These are phyloP conservation scores for Neurospora sp. DNA, from an alignment of 495 filamentous ascomycete species.

Conservation along the genomic window DNA sequence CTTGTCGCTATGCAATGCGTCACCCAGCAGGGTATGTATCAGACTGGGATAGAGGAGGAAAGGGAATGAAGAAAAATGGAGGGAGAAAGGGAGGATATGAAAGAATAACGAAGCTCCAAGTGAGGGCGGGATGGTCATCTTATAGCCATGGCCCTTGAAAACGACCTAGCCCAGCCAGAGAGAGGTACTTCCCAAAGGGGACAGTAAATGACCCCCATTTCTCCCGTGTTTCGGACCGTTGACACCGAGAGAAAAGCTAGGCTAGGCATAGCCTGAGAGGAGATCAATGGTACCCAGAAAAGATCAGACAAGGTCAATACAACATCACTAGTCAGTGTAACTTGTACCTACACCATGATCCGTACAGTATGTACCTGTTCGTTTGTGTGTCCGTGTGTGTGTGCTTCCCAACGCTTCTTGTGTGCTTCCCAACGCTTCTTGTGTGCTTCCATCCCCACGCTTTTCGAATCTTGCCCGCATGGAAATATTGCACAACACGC, in stretches of 20 bases:
- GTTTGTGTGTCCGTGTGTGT: neutral
- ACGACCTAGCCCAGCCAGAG: neutral
- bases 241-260: conserved; percentile 35
- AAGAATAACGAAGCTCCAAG: neutral
- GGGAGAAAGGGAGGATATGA: neutral
- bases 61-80: neutral
- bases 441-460: neutral
- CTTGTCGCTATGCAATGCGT: neutral
- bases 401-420: neutral
- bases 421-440: no score
- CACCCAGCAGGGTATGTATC: neutral
- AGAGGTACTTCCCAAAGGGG: neutral
- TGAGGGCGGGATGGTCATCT: conserved; percentile 6
- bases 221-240: conserved; percentile 39
- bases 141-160: conserved; percentile 10
- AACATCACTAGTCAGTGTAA: neutral
- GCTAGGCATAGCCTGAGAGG: conserved; percentile 27
- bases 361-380: neutral
- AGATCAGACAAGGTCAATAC: neutral
- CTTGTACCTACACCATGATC: neutral
- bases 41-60: neutral
- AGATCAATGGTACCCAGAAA: neutral
- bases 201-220: conserved; percentile 18
- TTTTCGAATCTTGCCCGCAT: neutral
- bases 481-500: neutral